Evolutionary conservation across 768 basidiomycete species (phyloP).

Genomic region (Amanita polypyramis): DNA sequence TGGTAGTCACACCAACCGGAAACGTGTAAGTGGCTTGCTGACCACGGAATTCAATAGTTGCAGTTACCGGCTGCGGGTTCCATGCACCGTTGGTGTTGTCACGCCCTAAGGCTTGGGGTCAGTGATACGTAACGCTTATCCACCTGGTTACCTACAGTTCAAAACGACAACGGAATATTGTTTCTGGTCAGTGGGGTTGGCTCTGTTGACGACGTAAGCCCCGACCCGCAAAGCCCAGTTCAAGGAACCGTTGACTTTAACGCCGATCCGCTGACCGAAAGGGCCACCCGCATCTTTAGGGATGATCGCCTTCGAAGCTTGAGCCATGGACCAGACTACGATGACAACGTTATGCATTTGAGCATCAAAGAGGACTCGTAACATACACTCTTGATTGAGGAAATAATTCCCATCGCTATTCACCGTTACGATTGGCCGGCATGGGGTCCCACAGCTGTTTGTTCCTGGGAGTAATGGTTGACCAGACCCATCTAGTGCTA

Average conservation of each 20-base stretch:
- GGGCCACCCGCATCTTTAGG: slow-evolving; percentile 61
- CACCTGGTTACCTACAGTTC: slow-evolving; percentile 38
- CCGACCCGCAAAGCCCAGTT: slow-evolving; percentile 52
- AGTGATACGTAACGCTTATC: not conserved
- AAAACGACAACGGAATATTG: slow-evolving; percentile 66
- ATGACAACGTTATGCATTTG: not conserved
- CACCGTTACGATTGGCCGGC: slow-evolving; percentile 57
- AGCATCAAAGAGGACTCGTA: not conserved
- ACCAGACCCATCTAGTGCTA: slow-evolving; percentile 54
- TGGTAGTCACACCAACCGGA: slow-evolving; percentile 60
- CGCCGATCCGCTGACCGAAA: slow-evolving; percentile 58
- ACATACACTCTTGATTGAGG: slow-evolving; percentile 44
- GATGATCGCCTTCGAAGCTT: slow-evolving; percentile 62
- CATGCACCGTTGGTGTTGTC: slow-evolving; percentile 37
- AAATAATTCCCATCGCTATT: slow-evolving; percentile 53
- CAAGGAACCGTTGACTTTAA: slow-evolving; percentile 45
- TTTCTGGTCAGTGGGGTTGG: slow-evolving; percentile 41
- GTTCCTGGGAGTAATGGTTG: slow-evolving; percentile 58
- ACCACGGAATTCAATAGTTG: slow-evolving; percentile 57
- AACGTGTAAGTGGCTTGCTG: slow-evolving; percentile 66
- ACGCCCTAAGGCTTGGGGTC: slow-evolving; percentile 24
- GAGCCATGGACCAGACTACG: slow-evolving; percentile 61
- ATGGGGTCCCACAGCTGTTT: slow-evolving; percentile 53
- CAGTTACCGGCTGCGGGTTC: slow-evolving; percentile 41
- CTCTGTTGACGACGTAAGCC: slow-evolving; percentile 54